Percentiles rank a stretch among this genome's conserved stretches.
Conservation (phyloP, 2,329 filamentous ascomycete species). For the Trichoderma afroharzianum region DNA sequence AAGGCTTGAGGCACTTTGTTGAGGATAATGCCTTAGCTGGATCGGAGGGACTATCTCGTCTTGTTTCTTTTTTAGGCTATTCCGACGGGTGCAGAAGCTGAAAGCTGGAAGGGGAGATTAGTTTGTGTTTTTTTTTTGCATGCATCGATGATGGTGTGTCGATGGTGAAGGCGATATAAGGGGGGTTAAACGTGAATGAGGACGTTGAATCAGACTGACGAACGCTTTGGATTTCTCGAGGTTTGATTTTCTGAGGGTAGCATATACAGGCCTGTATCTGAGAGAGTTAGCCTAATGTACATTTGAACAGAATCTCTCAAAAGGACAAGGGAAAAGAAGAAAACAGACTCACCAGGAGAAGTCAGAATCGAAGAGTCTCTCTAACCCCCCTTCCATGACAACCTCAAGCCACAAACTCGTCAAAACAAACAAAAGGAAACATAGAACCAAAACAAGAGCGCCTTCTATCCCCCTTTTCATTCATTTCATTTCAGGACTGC, state of each 20-base stretch:
- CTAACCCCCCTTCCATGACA: neutral
- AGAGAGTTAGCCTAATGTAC: neutral
- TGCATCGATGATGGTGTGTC: neutral
- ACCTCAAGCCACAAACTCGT: neutral
- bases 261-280: neutral
- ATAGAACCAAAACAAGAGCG: neutral
- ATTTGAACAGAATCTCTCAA: neutral
- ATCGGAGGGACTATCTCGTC: neutral
- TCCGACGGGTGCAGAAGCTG: neutral
- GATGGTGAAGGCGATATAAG: neutral
- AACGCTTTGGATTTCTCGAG: neutral
- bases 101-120: neutral
- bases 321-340: neutral
- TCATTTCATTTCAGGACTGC: neutral
- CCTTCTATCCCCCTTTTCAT: neutral
- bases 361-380: neutral
- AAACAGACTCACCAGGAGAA: neutral
- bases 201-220: neutral
- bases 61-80: neutral
- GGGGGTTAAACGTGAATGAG: neutral
- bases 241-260: neutral
- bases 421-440: neutral
- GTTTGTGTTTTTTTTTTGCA: neutral
- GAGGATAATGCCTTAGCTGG: neutral
- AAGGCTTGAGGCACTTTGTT: neutral